Percentiles rank a stretch among this genome's conserved stretches.
Conservation (phyloP, 306 rosid species). For the Dalbergia cochinchinensis region DNA sequence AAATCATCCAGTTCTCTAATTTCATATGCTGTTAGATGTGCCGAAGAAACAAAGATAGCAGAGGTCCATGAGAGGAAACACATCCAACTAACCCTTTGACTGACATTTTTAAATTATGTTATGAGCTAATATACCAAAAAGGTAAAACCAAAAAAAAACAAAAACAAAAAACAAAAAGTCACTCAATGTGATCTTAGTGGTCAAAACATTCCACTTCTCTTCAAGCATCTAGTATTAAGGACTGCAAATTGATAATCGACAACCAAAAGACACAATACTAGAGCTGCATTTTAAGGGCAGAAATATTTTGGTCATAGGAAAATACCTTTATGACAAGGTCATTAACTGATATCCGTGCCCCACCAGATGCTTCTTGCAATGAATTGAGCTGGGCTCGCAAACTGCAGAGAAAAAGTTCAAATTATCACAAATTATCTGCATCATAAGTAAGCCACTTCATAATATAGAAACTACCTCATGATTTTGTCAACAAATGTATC, state of each 20-base stretch:
- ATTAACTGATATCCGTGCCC: constrained; percentile 87
- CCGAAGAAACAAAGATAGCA: constrained; percentile 14
- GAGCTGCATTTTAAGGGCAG: constrained; percentile 29
- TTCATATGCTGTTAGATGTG: background rate
- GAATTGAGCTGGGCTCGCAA: constrained; percentile 84
- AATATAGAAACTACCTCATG: constrained; percentile 72
- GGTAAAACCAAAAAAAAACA: no score
- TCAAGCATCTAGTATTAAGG: constrained; percentile 30
- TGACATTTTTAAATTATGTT: constrained; percentile 4
- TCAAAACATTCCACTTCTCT: constrained; percentile 14
- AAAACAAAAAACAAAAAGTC: background rate
- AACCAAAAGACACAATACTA: constrained; percentile 26
- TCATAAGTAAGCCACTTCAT: constrained; percentile 23
- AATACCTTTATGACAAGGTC: constrained; percentile 96
- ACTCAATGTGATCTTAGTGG: constrained; percentile 33
- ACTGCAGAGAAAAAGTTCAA: constrained; percentile 53
- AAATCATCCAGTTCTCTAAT: constrained; percentile 16
- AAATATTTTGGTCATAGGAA: constrained; percentile 13
- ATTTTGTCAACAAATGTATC: constrained; percentile 95
- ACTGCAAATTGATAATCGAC: background rate
- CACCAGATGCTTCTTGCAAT: constrained; percentile 93
- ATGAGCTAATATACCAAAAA: constrained; percentile 1
- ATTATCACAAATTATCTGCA: constrained; percentile 29
- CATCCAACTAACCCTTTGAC: background rate
- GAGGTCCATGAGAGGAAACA: constrained; percentile 5